phyloP scores from a whole-genome alignment of 2,329 filamentous ascomycete genomes.

The Epichloe coenophiala region DNA sequence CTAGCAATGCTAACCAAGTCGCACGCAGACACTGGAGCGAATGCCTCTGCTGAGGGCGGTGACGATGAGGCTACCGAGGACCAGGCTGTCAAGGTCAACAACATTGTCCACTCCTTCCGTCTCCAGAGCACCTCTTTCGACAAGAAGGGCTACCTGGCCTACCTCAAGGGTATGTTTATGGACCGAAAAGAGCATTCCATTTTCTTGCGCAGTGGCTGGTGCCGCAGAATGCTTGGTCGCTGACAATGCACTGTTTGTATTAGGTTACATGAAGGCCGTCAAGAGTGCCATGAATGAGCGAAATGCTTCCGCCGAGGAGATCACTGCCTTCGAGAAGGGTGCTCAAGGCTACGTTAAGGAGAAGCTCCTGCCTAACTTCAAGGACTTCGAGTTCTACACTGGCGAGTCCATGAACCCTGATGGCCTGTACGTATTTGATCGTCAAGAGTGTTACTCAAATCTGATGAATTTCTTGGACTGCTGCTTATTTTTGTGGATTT shows the following conservation, averaged over 20 bases:
- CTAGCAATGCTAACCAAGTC: background rate
- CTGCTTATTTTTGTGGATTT: background rate
- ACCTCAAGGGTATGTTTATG: constrained; percentile 63
- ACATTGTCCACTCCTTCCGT: constrained; percentile 87
- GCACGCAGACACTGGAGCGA: constrained; percentile 69
- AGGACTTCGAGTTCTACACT: constrained; percentile 90
- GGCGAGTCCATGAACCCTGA: constrained; percentile 88
- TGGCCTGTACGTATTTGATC: constrained; percentile 58
- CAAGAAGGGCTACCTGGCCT: constrained; percentile 73
- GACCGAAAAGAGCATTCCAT: background rate
- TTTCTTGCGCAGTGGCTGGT: no score
- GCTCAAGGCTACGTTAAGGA: constrained; percentile 68
- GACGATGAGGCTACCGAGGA: constrained; percentile 72
- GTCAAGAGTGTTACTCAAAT: background rate
- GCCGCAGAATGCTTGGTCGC: background rate
- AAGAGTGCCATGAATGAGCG: constrained; percentile 55
- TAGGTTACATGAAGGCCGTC: constrained; percentile 85
- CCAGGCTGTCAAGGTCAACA: constrained; percentile 61
- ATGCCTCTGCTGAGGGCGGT: constrained; percentile 88
- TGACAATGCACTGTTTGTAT: background rate
- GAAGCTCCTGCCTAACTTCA: constrained; percentile 70
- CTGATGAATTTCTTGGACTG: no score
- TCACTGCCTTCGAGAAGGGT: constrained; percentile 69
- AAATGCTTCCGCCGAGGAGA: constrained; percentile 46
- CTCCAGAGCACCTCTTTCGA: constrained; percentile 65